Evolutionary conservation across 1,284 basidiomycete species (phyloP).

Genomic region (Cryptococcus sp.): DNA sequence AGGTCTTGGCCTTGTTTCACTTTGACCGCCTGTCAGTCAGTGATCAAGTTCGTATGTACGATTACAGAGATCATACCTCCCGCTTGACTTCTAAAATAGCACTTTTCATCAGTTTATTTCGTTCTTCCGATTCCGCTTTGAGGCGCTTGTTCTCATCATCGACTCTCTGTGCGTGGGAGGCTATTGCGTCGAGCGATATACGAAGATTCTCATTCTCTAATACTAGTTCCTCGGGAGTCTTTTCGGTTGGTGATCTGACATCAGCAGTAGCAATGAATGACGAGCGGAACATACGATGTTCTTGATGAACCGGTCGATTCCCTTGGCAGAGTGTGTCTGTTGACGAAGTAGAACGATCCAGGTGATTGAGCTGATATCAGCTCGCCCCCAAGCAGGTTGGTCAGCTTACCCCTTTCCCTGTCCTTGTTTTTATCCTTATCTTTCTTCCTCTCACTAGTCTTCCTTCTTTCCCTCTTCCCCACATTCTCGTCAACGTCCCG

Average conservation of each 20-base stretch:
- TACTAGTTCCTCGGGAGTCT: constrained; percentile 46
- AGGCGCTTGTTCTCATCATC: constrained; percentile 31
- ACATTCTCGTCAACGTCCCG: background rate
- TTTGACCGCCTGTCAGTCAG: constrained; percentile 17
- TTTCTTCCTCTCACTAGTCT: background rate
- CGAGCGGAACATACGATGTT: background rate
- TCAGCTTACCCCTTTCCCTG: background rate
- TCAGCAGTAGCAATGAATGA: background rate
- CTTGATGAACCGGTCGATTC: background rate
- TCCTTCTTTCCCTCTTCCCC: constrained; percentile 3
- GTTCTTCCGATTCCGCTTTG: constrained; percentile 26
- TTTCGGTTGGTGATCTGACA: constrained; percentile 15
- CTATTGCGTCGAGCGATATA: constrained; percentile 41
- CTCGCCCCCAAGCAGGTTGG: no score
- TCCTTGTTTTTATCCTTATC: background rate
- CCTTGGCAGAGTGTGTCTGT: constrained; percentile 1
- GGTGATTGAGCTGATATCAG: no score
- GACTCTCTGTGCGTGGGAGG: constrained; percentile 34
- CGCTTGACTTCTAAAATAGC: constrained; percentile 36
- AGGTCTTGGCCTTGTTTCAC: constrained; percentile 32
- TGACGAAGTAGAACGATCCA: constrained; percentile 40
- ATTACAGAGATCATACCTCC: constrained; percentile 28
- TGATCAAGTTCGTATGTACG: background rate
- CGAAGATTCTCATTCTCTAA: constrained; percentile 46
- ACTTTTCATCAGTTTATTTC: constrained; percentile 36